Evolutionary conservation across 1,284 basidiomycete species (phyloP).

Genomic region (Cryptococcus hybrid): DNA sequence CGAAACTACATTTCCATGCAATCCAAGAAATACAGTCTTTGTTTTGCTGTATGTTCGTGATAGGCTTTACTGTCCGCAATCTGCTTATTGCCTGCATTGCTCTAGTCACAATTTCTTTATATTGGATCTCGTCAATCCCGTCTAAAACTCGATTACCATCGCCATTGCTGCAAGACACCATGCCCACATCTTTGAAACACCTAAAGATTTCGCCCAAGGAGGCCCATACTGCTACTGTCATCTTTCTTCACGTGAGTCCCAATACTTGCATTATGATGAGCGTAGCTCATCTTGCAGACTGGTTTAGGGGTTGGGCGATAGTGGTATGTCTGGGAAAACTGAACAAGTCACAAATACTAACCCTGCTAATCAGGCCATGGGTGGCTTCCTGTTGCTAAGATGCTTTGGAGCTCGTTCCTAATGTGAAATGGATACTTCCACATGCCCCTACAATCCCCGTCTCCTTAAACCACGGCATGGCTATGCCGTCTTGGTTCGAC

Average conservation of each 20-base stretch:
- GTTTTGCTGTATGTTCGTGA: too few relatives aligned
- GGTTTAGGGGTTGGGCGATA: conserved; percentile 43
- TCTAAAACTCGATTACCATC: too few relatives aligned
- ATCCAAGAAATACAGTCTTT: too few relatives aligned
- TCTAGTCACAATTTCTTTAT: too few relatives aligned
- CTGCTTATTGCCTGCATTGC: too few relatives aligned
- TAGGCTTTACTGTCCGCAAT: too few relatives aligned
- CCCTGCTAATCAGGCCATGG: conserved; percentile 56
- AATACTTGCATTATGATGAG: neutral
- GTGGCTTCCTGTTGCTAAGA: conserved; percentile 73
- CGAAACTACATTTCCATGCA: too few relatives aligned
- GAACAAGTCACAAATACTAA: too few relatives aligned
- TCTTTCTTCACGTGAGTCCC: conserved; percentile 75
- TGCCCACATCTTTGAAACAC: conserved; percentile 37
- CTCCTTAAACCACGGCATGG: conserved; percentile 44
- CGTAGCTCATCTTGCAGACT: too few relatives aligned
- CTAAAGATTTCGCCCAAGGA: conserved; percentile 45
- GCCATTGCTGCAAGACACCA: neutral
- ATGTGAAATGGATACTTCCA: conserved; percentile 81
- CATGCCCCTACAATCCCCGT: conserved; percentile 61
- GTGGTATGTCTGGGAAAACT: conserved; percentile 19
- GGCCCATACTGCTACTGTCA: conserved; percentile 76
- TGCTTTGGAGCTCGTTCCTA: conserved; percentile 59
- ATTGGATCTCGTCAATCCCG: too few relatives aligned
- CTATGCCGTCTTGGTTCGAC: conserved; percentile 64